phyloP scores from a whole-genome alignment of 192 early-diverging fungal species.

The Dissophora ornata region DNA sequence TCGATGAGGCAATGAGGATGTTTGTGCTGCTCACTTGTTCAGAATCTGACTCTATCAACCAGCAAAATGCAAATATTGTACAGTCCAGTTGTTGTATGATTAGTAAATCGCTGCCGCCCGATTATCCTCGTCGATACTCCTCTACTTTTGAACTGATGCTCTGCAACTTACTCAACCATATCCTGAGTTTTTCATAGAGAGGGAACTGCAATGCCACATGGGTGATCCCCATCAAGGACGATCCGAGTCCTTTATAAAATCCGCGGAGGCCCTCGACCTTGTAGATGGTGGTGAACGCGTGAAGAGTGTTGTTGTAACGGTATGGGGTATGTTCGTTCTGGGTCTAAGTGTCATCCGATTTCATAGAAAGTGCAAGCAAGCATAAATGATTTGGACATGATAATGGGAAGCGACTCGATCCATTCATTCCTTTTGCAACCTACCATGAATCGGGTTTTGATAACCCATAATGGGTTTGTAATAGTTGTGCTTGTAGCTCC shows the following conservation, averaged over 20 bases:
- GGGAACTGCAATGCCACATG: conserved; percentile 97
- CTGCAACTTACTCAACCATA: conserved; percentile 61
- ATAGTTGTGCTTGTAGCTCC: conserved; percentile 79
- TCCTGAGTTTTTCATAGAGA: conserved; percentile 92
- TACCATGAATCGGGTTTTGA: conserved; percentile 91
- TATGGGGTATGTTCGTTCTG: conserved; percentile 80
- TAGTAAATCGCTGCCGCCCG: neutral
- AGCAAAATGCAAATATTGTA: neutral
- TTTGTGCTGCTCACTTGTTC: conserved; percentile 55
- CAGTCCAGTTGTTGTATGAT: neutral
- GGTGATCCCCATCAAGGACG: conserved; percentile 90
- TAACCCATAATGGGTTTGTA: conserved; percentile 94
- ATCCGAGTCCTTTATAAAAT: conserved; percentile 93
- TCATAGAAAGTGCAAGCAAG: neutral
- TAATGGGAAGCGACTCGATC: too few species aligned
- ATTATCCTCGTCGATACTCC: too few species aligned
- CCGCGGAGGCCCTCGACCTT: conserved; percentile 80
- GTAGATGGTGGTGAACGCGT: conserved; percentile 86
- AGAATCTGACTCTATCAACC: conserved; percentile 38
- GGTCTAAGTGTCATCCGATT: conserved; percentile 59
- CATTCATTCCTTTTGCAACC: neutral
- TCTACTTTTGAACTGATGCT: too few species aligned
- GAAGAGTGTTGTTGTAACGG: conserved; percentile 81
- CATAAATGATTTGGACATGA: too few species aligned
- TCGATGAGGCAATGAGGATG: conserved; percentile 84